phyloP scores from a whole-genome alignment of 2,329 filamentous ascomycete genomes.

The Pyrenochaeta sp. region DNA sequence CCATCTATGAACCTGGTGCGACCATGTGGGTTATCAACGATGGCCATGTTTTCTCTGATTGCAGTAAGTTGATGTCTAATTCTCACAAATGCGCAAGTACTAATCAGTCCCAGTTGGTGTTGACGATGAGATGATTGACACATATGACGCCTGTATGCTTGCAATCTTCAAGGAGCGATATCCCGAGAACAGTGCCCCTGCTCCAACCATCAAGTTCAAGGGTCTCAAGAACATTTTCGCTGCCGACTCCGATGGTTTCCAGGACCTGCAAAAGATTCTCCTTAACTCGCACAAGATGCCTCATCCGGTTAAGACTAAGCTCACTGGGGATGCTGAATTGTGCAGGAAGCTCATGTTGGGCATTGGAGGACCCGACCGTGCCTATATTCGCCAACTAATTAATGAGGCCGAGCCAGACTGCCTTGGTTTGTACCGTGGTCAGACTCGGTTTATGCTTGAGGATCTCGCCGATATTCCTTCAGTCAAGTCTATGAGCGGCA shows the following conservation, averaged over 20 bases:
- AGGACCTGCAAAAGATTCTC: constrained; percentile 26
- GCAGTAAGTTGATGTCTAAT: constrained; percentile 38
- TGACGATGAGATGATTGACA: constrained; percentile 53
- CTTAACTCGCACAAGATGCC: constrained; percentile 30
- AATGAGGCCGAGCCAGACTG: constrained; percentile 35
- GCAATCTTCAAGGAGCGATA: constrained; percentile 47
- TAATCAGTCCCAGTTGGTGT: constrained; percentile 47
- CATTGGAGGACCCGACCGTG: constrained; percentile 32
- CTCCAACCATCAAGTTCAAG: constrained; percentile 37
- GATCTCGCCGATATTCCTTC: constrained; percentile 38
- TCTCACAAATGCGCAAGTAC: background rate
- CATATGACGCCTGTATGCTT: constrained; percentile 49
- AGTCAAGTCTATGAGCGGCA: constrained; percentile 33
- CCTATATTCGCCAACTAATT: constrained; percentile 37
- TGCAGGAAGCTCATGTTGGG: constrained; percentile 40
- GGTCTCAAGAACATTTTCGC: constrained; percentile 40
- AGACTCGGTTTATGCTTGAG: constrained; percentile 49
- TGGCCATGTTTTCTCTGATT: constrained; percentile 52
- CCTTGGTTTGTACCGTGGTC: constrained; percentile 44
- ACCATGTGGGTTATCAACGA: constrained; percentile 55
- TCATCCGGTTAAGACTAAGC: constrained; percentile 39
- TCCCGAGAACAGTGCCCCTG: constrained; percentile 20
- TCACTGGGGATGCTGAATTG: constrained; percentile 36
- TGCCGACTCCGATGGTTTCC: constrained; percentile 31
- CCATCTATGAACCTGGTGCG: constrained; percentile 51